phyloP scores from a whole-genome alignment of 2,329 filamentous ascomycete species.

The Cladophialophora carrionii region DNA sequence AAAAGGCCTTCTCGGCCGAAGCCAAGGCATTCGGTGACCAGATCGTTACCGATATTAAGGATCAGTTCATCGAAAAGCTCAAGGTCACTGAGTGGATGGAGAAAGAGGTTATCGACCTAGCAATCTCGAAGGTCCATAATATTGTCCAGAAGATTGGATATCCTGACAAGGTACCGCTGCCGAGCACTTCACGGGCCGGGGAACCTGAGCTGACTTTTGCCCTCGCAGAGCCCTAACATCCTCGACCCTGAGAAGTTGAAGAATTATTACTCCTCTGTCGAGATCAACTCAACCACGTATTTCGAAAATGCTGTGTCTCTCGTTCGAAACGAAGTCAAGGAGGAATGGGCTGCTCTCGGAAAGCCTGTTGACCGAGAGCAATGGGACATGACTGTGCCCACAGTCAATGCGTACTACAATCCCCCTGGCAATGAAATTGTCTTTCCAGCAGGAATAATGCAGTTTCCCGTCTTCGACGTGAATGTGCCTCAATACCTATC shows the following conservation, averaged over 20 bases:
- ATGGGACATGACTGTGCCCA: slow-evolving; percentile 63
- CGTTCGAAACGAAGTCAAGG: slow-evolving; percentile 52
- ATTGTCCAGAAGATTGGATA: slow-evolving; percentile 72
- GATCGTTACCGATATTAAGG: slow-evolving; percentile 72
- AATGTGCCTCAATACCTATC: slow-evolving; percentile 66
- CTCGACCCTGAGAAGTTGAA: slow-evolving; percentile 60
- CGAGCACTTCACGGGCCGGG: background rate
- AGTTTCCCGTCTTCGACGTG: slow-evolving; percentile 67
- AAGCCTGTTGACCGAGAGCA: slow-evolving; percentile 63
- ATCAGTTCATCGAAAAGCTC: slow-evolving; percentile 65
- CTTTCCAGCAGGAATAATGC: slow-evolving; percentile 71
- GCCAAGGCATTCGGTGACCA: slow-evolving; percentile 69
- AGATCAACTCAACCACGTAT: slow-evolving; percentile 56
- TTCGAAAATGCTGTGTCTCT: slow-evolving; percentile 63
- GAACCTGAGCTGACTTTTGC: background rate
- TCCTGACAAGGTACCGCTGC: slow-evolving; percentile 51
- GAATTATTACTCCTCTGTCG: slow-evolving; percentile 60
- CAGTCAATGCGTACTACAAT: slow-evolving; percentile 68
- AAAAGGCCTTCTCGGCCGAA: slow-evolving; percentile 65
- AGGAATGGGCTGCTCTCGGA: slow-evolving; percentile 62
- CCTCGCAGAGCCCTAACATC: slow-evolving; percentile 59
- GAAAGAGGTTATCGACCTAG: slow-evolving; percentile 60
- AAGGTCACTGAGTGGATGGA: slow-evolving; percentile 67
- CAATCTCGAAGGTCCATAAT: slow-evolving; percentile 67
- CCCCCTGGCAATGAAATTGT: slow-evolving; percentile 68